A percentile compares a stretch with the other conserved stretches of the same genome.
Evolutionary conservation across 768 basidiomycete species (phyloP).

Genomic region (Boletus edulis): DNA sequence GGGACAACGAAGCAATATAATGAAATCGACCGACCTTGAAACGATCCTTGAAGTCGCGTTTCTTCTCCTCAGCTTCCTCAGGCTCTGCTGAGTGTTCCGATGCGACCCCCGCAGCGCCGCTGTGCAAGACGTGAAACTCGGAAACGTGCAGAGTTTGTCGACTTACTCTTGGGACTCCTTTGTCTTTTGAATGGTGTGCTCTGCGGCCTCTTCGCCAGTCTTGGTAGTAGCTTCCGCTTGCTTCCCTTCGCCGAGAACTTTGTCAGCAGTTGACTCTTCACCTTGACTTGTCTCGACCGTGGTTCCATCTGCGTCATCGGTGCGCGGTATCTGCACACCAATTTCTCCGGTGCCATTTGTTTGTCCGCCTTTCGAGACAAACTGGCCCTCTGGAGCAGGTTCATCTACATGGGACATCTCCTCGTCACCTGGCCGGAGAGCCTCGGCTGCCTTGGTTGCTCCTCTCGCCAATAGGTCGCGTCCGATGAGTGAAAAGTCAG

Average conservation of each 20-base stretch:
- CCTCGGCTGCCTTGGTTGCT: constrained; percentile 66
- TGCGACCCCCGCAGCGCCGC: constrained; percentile 26
- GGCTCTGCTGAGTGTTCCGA: background rate
- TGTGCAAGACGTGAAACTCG: background rate
- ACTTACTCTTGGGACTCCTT: constrained; percentile 17
- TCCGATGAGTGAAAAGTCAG: constrained; percentile 73
- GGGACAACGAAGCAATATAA: background rate
- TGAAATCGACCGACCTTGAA: constrained; percentile 25
- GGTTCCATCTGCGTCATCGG: constrained; percentile 44
- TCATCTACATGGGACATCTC: constrained; percentile 65
- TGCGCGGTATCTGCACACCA: constrained; percentile 44
- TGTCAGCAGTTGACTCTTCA: constrained; percentile 28
- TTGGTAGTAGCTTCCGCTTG: constrained; percentile 1
- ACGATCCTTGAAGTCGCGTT: constrained; percentile 30
- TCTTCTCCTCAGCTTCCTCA: constrained; percentile 38
- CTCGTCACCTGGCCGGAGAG: constrained; percentile 64
- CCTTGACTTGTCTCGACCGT: constrained; percentile 34
- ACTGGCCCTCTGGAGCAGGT: constrained; percentile 65
- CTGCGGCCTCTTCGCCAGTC: constrained; percentile 6
- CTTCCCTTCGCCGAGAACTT: constrained; percentile 21
- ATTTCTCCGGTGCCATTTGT: constrained; percentile 42
- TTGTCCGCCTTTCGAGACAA: constrained; percentile 46
- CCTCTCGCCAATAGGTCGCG: constrained; percentile 80
- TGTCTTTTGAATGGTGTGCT: constrained; percentile 1
- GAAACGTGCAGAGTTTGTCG: no score